Base-by-base conservation (phyloP, 371 early-diverging fungal species). In the Sporodiniella umbellata region DNA sequence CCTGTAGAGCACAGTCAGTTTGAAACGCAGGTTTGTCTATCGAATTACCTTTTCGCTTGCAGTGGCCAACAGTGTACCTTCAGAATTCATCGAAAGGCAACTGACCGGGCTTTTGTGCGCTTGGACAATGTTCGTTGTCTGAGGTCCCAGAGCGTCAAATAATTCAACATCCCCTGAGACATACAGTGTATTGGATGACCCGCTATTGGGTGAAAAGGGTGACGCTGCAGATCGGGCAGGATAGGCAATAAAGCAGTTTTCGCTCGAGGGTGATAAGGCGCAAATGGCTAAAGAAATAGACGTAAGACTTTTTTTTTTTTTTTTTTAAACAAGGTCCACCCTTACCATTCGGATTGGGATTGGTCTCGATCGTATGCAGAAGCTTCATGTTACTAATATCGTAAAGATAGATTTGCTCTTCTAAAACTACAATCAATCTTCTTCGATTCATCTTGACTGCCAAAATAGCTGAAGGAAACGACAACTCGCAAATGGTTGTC, bases 301-400 rank as follows among this genome's bases (percentile, higher is more conserved):
- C 6, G 14, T 39, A 28, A 18, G 24, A 44, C 21, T 37, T 44
- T 14, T 14, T 88, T 88, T 8, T 92, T 92, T 26, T 89, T 83
- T 5, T 91, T 92, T 12, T 12, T 24, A 55, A 8, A 35, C n/a
- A n/a, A n/a, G n/a, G n/a, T n/a, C n/a, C n/a, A n/a, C 31, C 2
- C 50, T 48, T 78, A 90, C 92, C 90, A 59, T 83, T 64, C 4
- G 93, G 94, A 59, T 95, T 96, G 2, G 92, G 91, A 42, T 84
- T 87, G 5, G 96, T 96, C 31, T 98, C 95, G 54, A 98, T 92
- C 0, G 94, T 94, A 60, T 94, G 93, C 37, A 95, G 73, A 4
- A 95, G 77, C 63, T 93, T 94, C 97, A 98, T 98, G 69, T 95
- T 97, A 66, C 87, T 83, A 37, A 95, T 93, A 64, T 98, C 96